Evolutionary conservation across 1,284 basidiomycete genomes (phyloP).

Genomic region (Malassezia restricta): DNA sequence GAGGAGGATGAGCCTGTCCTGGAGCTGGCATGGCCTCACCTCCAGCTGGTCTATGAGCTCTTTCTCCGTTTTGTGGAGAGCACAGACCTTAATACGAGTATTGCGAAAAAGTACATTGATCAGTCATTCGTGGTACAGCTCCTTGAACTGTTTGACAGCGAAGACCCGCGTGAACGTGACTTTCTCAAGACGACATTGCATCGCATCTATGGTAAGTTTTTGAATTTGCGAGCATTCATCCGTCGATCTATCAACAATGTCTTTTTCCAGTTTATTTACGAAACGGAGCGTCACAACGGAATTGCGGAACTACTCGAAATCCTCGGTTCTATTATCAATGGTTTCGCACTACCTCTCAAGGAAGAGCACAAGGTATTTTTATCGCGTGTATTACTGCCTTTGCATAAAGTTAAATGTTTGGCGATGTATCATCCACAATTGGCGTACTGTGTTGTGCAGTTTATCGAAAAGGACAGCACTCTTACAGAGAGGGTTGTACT

Average conservation of each 20-base stretch:
- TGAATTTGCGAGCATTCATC: slow-evolving; percentile 95
- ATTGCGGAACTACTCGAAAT: slow-evolving; percentile 98
- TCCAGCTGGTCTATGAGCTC: slow-evolving; percentile 99
- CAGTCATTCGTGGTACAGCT: slow-evolving; percentile 86
- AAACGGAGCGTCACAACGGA: slow-evolving; percentile 96
- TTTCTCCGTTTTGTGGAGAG: slow-evolving; percentile 98
- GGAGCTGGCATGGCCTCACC: slow-evolving; percentile 97
- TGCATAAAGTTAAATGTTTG: slow-evolving; percentile 95
- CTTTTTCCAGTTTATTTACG: slow-evolving; percentile 98
- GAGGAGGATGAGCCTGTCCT: slow-evolving; percentile 99
- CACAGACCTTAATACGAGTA: slow-evolving; percentile 94
- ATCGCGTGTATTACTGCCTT: slow-evolving; percentile 82
- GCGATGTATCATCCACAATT: slow-evolving; percentile 96
- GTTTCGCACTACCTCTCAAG: slow-evolving; percentile 93
- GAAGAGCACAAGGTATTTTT: slow-evolving; percentile 99
- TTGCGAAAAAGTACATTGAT: slow-evolving; percentile 95
- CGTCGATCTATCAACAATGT: slow-evolving; percentile 98
- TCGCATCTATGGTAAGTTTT: slow-evolving; percentile 98
- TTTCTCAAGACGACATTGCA: slow-evolving; percentile 98
- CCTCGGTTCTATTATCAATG: slow-evolving; percentile 98
- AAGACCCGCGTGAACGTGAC: slow-evolving; percentile 96
- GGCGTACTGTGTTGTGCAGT: slow-evolving; percentile 98
- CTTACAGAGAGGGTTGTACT: slow-evolving; percentile 92
- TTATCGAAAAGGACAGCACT: slow-evolving; percentile 86
- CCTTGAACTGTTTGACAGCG: slow-evolving; percentile 94